A percentile compares a stretch with the other conserved stretches of the same genome.
Conservation (phyloP, 2,329 filamentous ascomycete genomes). For the Exutisphaerella laricina region DNA sequence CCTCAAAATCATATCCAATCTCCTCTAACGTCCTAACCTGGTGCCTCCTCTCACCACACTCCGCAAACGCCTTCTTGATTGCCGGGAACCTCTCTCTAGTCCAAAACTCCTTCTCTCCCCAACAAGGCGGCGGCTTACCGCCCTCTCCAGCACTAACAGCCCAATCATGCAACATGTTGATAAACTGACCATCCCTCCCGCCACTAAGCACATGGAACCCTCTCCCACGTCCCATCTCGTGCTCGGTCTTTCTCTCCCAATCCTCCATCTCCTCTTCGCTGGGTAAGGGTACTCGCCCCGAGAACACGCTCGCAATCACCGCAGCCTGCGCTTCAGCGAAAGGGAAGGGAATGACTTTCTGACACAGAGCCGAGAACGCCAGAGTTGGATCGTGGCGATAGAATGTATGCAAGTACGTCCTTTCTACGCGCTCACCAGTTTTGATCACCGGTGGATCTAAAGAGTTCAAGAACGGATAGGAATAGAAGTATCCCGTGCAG, state of each 20-base stretch:
- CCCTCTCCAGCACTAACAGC: constrained; percentile 40
- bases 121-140: constrained; percentile 64
- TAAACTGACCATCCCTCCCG: constrained; percentile 61
- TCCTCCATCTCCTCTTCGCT: constrained; percentile 56
- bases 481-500: constrained; percentile 85
- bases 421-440: constrained; percentile 63
- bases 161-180: constrained; percentile 65
- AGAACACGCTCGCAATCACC: constrained; percentile 70
- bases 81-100: constrained; percentile 60
- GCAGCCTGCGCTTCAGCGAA: constrained; percentile 73
- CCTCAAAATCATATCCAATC: constrained; percentile 51
- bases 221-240: constrained; percentile 40
- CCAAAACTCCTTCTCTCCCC: constrained; percentile 69
- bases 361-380: constrained; percentile 67
- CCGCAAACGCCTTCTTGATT: constrained; percentile 67
- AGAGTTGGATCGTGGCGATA: constrained; percentile 70
- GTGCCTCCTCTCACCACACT: constrained; percentile 52
- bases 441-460: constrained; percentile 55
- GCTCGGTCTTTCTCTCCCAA: constrained; percentile 54
- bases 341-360: constrained; percentile 84
- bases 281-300: constrained; percentile 63
- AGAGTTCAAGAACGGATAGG: constrained; percentile 63
- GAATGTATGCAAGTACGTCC: constrained; percentile 75
- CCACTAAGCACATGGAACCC: constrained; percentile 53
- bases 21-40: constrained; percentile 62